These are phyloP conservation scores for Nyssa sinensis DNA, from an alignment of 148 eudicot genomes.

Conservation along the genomic window DNA sequence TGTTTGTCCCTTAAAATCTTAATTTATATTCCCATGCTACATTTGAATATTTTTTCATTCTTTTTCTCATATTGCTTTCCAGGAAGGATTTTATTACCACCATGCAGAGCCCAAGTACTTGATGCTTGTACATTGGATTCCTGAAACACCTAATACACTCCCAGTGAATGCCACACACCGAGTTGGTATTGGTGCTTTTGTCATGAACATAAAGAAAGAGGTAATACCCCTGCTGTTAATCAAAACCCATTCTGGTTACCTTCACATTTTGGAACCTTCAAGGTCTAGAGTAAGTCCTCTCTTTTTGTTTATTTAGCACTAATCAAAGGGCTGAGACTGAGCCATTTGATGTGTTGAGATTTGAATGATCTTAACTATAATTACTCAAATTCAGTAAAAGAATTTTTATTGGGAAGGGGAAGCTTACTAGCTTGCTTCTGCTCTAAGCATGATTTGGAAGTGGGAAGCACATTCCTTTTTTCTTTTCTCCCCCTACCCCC, in stretches of 20 bases:
- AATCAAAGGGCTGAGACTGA: background rate
- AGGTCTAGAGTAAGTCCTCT: background rate
- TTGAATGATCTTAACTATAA: background rate
- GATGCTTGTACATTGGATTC: slow-evolving; percentile 83
- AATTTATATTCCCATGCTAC: background rate
- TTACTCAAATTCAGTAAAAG: background rate
- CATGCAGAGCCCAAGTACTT: slow-evolving; percentile 75
- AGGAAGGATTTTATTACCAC: slow-evolving; percentile 88
- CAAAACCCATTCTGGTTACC: background rate
- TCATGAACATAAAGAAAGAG: slow-evolving; percentile 61
- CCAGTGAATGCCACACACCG: slow-evolving; percentile 69
- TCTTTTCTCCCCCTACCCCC: too few relatives aligned
- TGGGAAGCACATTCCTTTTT: too few relatives aligned
- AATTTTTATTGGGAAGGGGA: background rate
- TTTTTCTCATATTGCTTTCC: slow-evolving; percentile 12
- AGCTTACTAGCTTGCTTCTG: too few relatives aligned
- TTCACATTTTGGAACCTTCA: background rate
- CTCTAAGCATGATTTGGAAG: too few relatives aligned
- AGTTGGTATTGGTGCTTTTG: slow-evolving; percentile 72
- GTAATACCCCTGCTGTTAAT: slow-evolving; percentile 30
- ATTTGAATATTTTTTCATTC: background rate
- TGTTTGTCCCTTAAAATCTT: background rate
- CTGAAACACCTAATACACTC: slow-evolving; percentile 40
- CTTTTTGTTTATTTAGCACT: background rate
- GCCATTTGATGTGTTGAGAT: background rate